Conservation (phyloP, 306 rosid genomes). For the Acacia melanoxylon region DNA sequence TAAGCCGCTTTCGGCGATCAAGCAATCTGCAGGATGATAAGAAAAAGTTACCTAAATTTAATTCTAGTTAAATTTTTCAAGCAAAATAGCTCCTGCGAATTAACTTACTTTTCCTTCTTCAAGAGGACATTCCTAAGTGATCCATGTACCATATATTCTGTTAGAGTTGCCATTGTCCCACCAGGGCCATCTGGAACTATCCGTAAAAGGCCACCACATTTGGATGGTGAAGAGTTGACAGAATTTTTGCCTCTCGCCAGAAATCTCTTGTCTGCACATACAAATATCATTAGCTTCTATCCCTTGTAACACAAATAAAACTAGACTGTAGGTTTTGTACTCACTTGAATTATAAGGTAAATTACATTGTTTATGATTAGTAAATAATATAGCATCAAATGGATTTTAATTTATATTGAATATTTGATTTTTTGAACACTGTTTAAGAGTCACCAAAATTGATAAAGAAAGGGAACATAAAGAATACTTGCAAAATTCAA, state of each 20-base stretch:
- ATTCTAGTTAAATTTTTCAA: conserved; percentile 7
- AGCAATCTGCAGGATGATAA: conserved; percentile 65
- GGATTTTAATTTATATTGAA: neutral
- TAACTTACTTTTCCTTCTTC: conserved; percentile 67
- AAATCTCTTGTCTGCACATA: conserved; percentile 74
- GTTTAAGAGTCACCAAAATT: conserved; percentile 10
- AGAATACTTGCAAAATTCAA: neutral
- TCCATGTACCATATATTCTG: conserved; percentile 96
- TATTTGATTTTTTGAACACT: neutral
- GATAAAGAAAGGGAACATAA: neutral
- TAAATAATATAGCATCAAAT: neutral
- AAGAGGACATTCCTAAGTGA: conserved; percentile 82
- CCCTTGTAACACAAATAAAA: neutral
- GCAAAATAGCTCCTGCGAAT: neutral
- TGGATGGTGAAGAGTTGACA: conserved; percentile 97
- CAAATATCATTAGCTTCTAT: conserved; percentile 20
- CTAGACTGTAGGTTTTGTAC: neutral
- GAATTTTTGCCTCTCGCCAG: conserved; percentile 94
- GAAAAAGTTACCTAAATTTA: conserved; percentile 28
- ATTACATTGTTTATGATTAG: neutral
- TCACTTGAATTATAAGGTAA: neutral
- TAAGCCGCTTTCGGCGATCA: conserved; percentile 82
- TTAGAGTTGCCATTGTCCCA: conserved; percentile 83
- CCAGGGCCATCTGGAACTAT: conserved; percentile 89
- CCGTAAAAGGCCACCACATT: conserved; percentile 93